phyloP scores from a whole-genome alignment of 225 moss, liverwort and hornwort species.

The Thuidium tamariscinum region DNA sequence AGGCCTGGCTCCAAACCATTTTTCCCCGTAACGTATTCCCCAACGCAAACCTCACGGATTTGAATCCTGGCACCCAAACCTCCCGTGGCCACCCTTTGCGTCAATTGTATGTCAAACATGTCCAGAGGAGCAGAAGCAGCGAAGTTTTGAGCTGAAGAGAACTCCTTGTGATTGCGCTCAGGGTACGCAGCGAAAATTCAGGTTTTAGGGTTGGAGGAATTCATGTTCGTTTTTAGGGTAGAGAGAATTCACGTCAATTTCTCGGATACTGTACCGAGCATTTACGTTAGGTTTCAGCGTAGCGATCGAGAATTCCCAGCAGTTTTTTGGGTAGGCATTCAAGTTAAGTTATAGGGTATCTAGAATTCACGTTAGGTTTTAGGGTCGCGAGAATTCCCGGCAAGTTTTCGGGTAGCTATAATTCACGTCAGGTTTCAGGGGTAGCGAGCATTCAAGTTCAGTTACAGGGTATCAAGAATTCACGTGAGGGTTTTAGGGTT shows the following conservation, averaged over 20 bases:
- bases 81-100: neutral
- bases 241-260: neutral
- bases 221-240: neutral
- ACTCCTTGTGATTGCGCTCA: neutral
- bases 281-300: neutral
- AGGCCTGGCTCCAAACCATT: neutral
- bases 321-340: neutral
- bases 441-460: neutral
- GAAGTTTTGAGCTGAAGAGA: neutral
- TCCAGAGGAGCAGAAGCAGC: neutral
- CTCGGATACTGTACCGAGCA: neutral
- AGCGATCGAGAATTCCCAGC: neutral
- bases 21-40: neutral
- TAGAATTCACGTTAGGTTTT: neutral
- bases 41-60: neutral
- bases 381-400: neutral
- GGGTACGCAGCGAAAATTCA: neutral
- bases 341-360: neutral
- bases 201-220: neutral
- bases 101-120: too few species aligned
- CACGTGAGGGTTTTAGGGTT: neutral
- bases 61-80: neutral
- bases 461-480: neutral
- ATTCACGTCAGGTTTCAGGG: too few species aligned
- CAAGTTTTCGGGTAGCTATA: too few species aligned